Percentiles rank a stretch among this genome's conserved stretches.
phyloP scores from a whole-genome alignment of 2,329 filamentous ascomycete species.

The Daldinia eschscholtzii region DNA sequence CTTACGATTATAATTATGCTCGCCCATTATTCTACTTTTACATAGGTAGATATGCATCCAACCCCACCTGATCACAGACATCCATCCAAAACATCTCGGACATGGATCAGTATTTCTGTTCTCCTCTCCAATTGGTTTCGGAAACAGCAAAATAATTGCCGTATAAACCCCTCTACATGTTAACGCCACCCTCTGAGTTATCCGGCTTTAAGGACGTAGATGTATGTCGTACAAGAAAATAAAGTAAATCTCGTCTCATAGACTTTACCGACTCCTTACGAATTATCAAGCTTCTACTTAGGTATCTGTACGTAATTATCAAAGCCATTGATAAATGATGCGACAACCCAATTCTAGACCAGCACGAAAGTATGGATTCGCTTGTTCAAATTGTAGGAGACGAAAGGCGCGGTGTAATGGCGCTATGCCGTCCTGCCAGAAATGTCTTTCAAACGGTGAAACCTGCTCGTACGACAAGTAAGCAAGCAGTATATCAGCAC shows the following conservation, averaged over 20 bases:
- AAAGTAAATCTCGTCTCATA: not conserved
- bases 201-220: not conserved
- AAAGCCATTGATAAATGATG: constrained; percentile 3
- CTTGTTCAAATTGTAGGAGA: constrained; percentile 32
- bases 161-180: not conserved
- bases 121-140: constrained; percentile 1
- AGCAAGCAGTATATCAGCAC: constrained; percentile 32
- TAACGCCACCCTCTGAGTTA: not conserved
- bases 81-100: not conserved
- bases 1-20: not conserved
- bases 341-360: constrained; percentile 13
- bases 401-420: constrained; percentile 30
- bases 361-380: constrained; percentile 33
- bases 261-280: not conserved
- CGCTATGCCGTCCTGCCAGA: constrained; percentile 26
- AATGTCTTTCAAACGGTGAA: constrained; percentile 25
- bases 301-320: too few relatives aligned
- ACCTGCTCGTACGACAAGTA: constrained; percentile 32
- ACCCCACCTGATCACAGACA: not conserved
- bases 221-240: not conserved
- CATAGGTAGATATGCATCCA: not conserved
- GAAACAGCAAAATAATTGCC: constrained; percentile 6
- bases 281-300: not conserved
- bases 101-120: not conserved
- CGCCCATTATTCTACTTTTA: not conserved